phyloP scores from a whole-genome alignment of 257 asterid genomes.

The Thymus quinquecostatus region DNA sequence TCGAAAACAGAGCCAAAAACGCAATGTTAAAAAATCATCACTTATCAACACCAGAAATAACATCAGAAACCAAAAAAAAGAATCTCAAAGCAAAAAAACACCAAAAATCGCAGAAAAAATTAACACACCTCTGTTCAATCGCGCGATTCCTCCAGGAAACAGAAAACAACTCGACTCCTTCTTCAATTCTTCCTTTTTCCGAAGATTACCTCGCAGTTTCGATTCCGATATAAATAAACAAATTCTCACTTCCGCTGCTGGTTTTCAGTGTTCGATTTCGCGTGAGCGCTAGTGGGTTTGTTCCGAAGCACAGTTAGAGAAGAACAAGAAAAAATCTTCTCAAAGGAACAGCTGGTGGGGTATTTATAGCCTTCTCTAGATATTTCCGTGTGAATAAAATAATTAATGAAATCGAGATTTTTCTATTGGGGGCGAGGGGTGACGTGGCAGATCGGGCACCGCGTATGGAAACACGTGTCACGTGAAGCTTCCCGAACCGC shows the following conservation, averaged over 20 bases:
- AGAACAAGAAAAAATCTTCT: not conserved
- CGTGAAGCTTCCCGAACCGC: conserved; percentile 46
- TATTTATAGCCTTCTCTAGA: conserved; percentile 57
- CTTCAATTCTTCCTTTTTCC: not conserved
- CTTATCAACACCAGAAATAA: not conserved
- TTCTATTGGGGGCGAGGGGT: conserved; percentile 28
- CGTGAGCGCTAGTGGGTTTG: not conserved
- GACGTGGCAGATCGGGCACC: conserved; percentile 38
- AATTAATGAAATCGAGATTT: conserved; percentile 9
- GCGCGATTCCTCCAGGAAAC: not conserved
- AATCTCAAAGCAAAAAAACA: not conserved
- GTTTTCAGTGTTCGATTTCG: not conserved
- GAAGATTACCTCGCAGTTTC: not conserved
- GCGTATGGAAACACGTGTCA: conserved; percentile 43
- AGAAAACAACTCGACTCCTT: not conserved
- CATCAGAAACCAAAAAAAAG: not conserved
- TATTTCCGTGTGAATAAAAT: conserved; percentile 32
- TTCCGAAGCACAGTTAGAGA: not conserved
- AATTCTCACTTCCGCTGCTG: not conserved
- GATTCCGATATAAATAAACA: not conserved
- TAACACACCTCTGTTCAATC: conserved; percentile 39
- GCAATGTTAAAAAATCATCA: conserved; percentile 1
- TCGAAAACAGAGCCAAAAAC: conserved; percentile 2
- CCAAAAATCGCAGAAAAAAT: not conserved
- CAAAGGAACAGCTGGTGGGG: not conserved